Evolutionary conservation across 2,329 filamentous ascomycete genomes (phyloP).

Genomic region (Simplicillium aogashimaense): DNA sequence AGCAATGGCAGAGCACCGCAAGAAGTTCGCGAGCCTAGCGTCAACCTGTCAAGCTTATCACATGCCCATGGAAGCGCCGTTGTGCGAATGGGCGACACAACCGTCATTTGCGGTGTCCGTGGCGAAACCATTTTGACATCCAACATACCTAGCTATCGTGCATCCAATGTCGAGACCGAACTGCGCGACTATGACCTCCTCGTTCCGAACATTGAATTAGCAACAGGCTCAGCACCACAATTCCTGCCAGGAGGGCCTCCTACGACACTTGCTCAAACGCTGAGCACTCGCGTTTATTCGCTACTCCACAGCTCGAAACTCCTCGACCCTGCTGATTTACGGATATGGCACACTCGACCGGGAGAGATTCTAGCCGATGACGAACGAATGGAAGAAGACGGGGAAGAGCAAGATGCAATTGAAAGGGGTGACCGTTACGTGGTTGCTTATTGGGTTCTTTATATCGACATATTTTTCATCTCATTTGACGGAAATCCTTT

Average conservation of each 20-base stretch:
- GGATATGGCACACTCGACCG: constrained; percentile 57
- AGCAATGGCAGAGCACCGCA: constrained; percentile 70
- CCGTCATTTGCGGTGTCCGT: constrained; percentile 87
- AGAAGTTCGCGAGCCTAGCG: constrained; percentile 60
- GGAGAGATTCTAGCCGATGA: constrained; percentile 35
- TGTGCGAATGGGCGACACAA: constrained; percentile 80
- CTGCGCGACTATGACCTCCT: constrained; percentile 60
- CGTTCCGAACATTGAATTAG: constrained; percentile 88
- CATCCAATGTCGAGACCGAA: constrained; percentile 31
- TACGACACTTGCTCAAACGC: constrained; percentile 67
- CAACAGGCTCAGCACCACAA: constrained; percentile 79
- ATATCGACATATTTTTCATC: constrained; percentile 91
- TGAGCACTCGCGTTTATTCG: constrained; percentile 71
- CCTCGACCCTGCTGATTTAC: constrained; percentile 56
- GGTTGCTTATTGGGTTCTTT: constrained; percentile 89
- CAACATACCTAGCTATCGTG: constrained; percentile 60
- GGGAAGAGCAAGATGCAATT: constrained; percentile 21
- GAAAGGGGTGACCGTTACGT: constrained; percentile 32
- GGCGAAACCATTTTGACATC: constrained; percentile 71
- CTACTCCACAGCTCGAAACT: constrained; percentile 64
- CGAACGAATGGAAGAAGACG: constrained; percentile 25
- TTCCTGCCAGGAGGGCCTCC: constrained; percentile 80
- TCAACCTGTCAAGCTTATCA: constrained; percentile 76
- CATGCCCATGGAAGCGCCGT: constrained; percentile 87
- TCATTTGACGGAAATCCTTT: constrained; percentile 88